phyloP scores from a whole-genome alignment of 2,329 filamentous ascomycete species.

The Penicillium sp. region DNA sequence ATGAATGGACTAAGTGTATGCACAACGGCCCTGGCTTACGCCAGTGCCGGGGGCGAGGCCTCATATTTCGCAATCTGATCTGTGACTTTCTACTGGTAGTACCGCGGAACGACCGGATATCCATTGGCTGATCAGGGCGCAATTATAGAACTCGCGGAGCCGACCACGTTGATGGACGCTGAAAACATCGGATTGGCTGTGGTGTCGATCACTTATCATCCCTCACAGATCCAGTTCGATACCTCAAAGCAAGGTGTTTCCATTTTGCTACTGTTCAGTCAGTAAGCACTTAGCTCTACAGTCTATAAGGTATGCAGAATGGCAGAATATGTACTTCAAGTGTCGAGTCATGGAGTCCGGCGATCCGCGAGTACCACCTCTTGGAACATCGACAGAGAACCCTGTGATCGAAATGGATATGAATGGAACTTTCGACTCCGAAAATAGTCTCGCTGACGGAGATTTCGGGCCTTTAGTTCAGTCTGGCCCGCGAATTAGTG shows the following conservation, averaged over 20 bases:
- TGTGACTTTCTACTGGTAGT: not conserved
- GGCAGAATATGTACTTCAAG: not conserved
- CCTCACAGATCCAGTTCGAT: conserved; percentile 1
- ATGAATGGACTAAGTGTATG: not conserved
- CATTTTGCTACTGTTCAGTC: not conserved
- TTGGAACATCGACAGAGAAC: not conserved
- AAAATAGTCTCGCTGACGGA: conserved; percentile 12
- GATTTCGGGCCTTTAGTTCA: not conserved
- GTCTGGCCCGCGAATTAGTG: not conserved
- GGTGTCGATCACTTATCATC: not conserved
- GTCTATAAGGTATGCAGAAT: not conserved
- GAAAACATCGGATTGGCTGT: conserved; percentile 1
- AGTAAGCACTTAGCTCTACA: not conserved
- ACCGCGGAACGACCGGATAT: not conserved
- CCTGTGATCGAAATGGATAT: not conserved
- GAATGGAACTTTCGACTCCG: not conserved
- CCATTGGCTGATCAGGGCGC: conserved; percentile 5
- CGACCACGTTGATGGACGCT: not conserved
- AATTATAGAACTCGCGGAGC: not conserved
- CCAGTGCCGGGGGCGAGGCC: conserved; percentile 13
- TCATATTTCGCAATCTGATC: conserved; percentile 19
- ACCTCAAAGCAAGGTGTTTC: not conserved
- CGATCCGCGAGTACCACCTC: not conserved
- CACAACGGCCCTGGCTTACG: conserved; percentile 7
- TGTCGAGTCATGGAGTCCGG: not conserved